Evolutionary conservation across 257 asterid species (phyloP), one percentile per base, ranked within the genome.

Genomic region (Capsicum pubescens): DNA sequence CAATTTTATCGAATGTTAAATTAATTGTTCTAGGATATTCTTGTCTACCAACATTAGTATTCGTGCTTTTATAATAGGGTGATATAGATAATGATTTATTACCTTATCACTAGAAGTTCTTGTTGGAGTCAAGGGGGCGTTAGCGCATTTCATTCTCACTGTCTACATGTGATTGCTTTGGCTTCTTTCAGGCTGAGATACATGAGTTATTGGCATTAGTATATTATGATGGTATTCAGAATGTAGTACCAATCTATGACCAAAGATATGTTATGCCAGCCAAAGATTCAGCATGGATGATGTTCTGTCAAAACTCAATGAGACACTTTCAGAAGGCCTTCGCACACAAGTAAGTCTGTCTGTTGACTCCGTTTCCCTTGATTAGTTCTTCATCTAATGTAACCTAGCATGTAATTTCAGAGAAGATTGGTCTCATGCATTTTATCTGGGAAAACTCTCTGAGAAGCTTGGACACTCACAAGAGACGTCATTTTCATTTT

Each of bases 351-450:
- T 96, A 92, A 83, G 61, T 82, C 74, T 86, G 83, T 83, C 84
- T 84, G 86, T 84, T 84, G 70, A 78, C 56, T 86, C 85, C 55
- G 82, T 82, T 69, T 84, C 80, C 82, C 70, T 81, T 85, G 72
- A 77, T 87, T 81, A 80, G 82, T 81, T 85, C 77, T 87, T 60
- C 69, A 79, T 72, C 74, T 84, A 84, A 87, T 57, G 68, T 58
- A 52, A 85, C 19, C 87, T 19, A 57, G 79, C 83, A 86, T 68
- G 64, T 56, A 68, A 80, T 59, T 85, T 79, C 93, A 96, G 99
- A 97, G 95, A 93, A 88, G 99, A 97, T 87, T 97, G 99, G 98
- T 94, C 98, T 79, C 95, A 90, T 92, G 97, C 97, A 85, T 95
- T 91, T 93, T 97, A 97, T 88, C 81, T 93, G 87, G 98, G 99